phyloP scores from a whole-genome alignment of 441 rosid genomes.

The Adansonia grandidieri region DNA sequence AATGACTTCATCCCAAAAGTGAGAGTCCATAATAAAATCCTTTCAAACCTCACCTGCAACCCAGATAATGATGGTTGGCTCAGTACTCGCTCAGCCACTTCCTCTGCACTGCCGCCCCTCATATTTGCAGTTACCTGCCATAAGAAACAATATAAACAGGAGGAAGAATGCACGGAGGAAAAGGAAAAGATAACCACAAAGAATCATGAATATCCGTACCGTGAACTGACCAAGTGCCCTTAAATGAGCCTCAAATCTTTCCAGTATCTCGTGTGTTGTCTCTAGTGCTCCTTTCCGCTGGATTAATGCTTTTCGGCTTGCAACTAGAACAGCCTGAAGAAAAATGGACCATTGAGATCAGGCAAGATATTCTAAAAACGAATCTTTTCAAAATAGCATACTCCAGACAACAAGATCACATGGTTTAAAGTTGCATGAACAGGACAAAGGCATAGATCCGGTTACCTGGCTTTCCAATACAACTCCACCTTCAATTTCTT shows the following conservation, averaged over 20 bases:
- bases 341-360: slow-evolving; percentile 13
- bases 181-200: slow-evolving; percentile 20
- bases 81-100: slow-evolving; percentile 75
- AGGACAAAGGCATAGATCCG: neutral
- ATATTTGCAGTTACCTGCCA: slow-evolving; percentile 87
- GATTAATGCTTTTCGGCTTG: slow-evolving; percentile 76
- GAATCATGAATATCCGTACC: slow-evolving; percentile 45
- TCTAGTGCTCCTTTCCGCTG: slow-evolving; percentile 71
- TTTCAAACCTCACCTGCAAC: slow-evolving; percentile 64
- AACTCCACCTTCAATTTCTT: slow-evolving; percentile 90
- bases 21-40: neutral
- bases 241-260: slow-evolving; percentile 95
- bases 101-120: slow-evolving; percentile 80
- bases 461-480: slow-evolving; percentile 94
- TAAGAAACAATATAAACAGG: slow-evolving; percentile 13
- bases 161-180: neutral
- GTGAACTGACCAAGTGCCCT: slow-evolving; percentile 82
- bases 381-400: slow-evolving; percentile 9
- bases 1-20: neutral
- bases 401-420: slow-evolving; percentile 23
- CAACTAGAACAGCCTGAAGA: slow-evolving; percentile 84
- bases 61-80: slow-evolving; percentile 81
- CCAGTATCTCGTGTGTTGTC: slow-evolving; percentile 81
- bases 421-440: slow-evolving; percentile 1
- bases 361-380: slow-evolving; percentile 4